A percentile compares a stretch with the other conserved stretches of the same genome.
Evolutionary conservation across 179 eudicot species (phyloP).

Genomic region (Beta corolliflora): DNA sequence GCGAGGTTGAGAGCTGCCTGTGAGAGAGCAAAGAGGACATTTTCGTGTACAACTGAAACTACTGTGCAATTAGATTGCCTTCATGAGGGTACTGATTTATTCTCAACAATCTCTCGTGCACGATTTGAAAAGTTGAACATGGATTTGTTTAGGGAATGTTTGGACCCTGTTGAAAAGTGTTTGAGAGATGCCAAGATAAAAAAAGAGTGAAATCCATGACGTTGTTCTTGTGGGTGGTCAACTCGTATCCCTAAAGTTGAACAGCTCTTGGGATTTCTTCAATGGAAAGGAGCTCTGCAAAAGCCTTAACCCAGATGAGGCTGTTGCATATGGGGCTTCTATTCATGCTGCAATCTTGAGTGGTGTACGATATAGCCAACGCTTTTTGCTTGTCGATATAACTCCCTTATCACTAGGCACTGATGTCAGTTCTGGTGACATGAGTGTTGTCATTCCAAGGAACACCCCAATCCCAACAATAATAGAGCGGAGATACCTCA

Average conservation of each 20-base stretch:
- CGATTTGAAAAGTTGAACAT: neutral
- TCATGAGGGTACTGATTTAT: neutral
- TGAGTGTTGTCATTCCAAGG: slow-evolving; percentile 23
- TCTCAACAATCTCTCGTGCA: neutral
- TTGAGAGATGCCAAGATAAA: neutral
- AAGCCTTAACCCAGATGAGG: neutral
- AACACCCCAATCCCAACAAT: slow-evolving; percentile 30
- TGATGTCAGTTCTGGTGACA: neutral
- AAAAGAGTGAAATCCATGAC: neutral
- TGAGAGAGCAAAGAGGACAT: slow-evolving; percentile 25
- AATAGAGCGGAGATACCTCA: slow-evolving; percentile 4
- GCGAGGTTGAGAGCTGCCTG: slow-evolving; percentile 21
- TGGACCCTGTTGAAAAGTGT: neutral
- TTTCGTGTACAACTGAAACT: slow-evolving; percentile 17
- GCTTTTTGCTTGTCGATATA: neutral
- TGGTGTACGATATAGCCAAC: neutral
- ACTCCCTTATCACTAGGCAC: neutral
- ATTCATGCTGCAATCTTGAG: neutral
- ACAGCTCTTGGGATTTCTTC: neutral
- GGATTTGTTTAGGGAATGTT: neutral
- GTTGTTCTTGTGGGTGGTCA: neutral
- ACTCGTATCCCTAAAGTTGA: neutral
- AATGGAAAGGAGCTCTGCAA: neutral
- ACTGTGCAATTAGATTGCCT: slow-evolving; percentile 21
- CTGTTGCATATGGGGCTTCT: neutral